Evolutionary conservation across 1,284 basidiomycete genomes (phyloP), one percentile per base, ranked within the genome.

Genomic region (Puccinia hordei): DNA sequence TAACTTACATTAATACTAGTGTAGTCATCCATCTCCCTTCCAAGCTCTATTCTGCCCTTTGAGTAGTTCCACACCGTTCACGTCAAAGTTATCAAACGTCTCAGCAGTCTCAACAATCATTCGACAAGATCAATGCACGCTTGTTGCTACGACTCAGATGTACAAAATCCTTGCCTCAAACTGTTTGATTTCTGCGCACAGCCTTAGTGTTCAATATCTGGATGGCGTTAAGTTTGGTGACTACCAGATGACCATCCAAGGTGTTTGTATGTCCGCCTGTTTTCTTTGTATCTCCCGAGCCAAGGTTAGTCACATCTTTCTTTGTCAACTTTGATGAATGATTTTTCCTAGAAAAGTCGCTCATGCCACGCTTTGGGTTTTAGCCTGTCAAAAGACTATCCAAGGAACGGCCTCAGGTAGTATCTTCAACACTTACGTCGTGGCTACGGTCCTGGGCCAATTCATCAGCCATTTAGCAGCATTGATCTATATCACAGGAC

Each of bases 181-280:
- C 86, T 97, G 95, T 85, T 88, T 98, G 57, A 98, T 98, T 85
- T 96, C 94, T 2, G 95, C 95, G 44, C 98, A 95, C 87, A 94
- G 92, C 86, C 88, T 98, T 82, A 94, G 92, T 83, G 95, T 98
- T 33, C 94, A 96, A 86, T 97, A 98, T 85, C 88, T 98, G 22
- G 94, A 98, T 83, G 95, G 95, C 35, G 96, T 98, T 89, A 98
- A 98, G 87, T 97, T 94, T 86, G 95, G 95, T 35, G 95, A 98
- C 86, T 98, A 98, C 85, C 83, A 85, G 79, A 83, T 85, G 69
- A 85, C 85, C 2, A 85, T 85, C 68, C 84, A 84, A 2, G 85
- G 81, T 30, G 94, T 97, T 90, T 88, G 97, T 84, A 96, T 97
- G 94, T 94, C 92, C 41, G 92, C 97, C 38, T 98, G 95, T 86